Evolutionary conservation across 2,329 filamentous ascomycete species (phyloP), one percentile per base, ranked within the genome.

Genomic region (Torrubiella hemipterigena): DNA sequence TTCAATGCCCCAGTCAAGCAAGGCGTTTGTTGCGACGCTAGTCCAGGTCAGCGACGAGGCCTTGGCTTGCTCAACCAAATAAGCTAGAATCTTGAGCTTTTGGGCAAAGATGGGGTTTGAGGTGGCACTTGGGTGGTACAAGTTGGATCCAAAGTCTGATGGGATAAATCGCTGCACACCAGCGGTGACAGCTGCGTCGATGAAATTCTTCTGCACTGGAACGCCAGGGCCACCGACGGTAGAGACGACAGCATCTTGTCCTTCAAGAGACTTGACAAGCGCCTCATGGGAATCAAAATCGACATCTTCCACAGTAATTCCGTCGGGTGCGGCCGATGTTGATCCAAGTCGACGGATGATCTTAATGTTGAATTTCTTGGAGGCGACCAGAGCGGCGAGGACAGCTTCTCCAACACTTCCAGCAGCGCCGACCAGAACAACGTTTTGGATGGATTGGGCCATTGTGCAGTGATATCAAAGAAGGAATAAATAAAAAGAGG

Each of bases 131-230:
- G 50, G 49, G 14, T 48, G 33, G 13, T 31, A 21, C 8, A 54
- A 34, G 52, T 62, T 48, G 26, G 46, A 43, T 20, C 59, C 60
- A 29, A 65, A 80, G 37, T 79, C 73, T 3, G 68, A 68, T 3
- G 74, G 73, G 19, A 80, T 51, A 54, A 77, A 74, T 10, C 72
- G 63, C 45, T 73, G 61, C 1, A 80, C 71, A 5, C 73, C 72
- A 4, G 72, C 71, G 4, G 62, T 61, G 17, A 72, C 54, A 19
- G 73, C 65, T 1, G 73, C 76, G 19, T 77, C 65, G 27, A 78
- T 59, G 27, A 78, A 54, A 9, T 61, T 46, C 7, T 31, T 22
- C 32, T 56, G 53, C 6, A 34, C 34, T 15, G 54, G 53, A 24
- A 73, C 51, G 1, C 61, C 54, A 2, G 58, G 56, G 14, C 46